phyloP scores from a whole-genome alignment of 1,284 basidiomycete species.

The Apiotrichum porosum region DNA sequence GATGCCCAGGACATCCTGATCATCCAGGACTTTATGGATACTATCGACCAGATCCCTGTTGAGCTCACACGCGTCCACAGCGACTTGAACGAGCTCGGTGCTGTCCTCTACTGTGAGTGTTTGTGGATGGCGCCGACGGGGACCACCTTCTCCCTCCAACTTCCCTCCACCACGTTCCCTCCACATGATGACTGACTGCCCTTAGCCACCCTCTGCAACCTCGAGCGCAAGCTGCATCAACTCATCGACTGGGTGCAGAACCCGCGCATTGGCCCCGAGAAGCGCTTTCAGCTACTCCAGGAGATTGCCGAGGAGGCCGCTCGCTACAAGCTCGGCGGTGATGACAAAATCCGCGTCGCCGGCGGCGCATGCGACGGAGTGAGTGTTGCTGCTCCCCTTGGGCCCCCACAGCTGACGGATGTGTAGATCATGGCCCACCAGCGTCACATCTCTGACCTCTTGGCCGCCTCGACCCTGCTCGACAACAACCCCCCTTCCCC shows the following conservation, averaged over 20 bases:
- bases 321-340: slow-evolving; percentile 87
- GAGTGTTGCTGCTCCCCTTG: slow-evolving; percentile 21
- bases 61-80: slow-evolving; percentile 92
- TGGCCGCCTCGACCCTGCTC: slow-evolving; percentile 49
- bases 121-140: background rate
- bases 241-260: slow-evolving; percentile 72
- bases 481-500: slow-evolving; percentile 50
- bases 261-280: slow-evolving; percentile 62
- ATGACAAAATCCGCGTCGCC: slow-evolving; percentile 98
- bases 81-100: slow-evolving; percentile 95
- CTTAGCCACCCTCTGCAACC: slow-evolving; percentile 64
- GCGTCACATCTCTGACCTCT: slow-evolving; percentile 56
- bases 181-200: slow-evolving; percentile 11
- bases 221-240: slow-evolving; percentile 68
- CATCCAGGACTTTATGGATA: slow-evolving; percentile 78
- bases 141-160: background rate
- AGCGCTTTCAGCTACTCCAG: slow-evolving; percentile 78
- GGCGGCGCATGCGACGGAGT: slow-evolving; percentile 85
- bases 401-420: background rate
- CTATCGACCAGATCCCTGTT: slow-evolving; percentile 86
- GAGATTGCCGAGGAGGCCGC: slow-evolving; percentile 91
- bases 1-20: slow-evolving; percentile 46
- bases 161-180: background rate
- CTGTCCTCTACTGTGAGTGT: slow-evolving; percentile 71
- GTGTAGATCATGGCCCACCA: slow-evolving; percentile 63